phyloP scores from a whole-genome alignment of 441 rosid species.

The Populus hybrid region DNA sequence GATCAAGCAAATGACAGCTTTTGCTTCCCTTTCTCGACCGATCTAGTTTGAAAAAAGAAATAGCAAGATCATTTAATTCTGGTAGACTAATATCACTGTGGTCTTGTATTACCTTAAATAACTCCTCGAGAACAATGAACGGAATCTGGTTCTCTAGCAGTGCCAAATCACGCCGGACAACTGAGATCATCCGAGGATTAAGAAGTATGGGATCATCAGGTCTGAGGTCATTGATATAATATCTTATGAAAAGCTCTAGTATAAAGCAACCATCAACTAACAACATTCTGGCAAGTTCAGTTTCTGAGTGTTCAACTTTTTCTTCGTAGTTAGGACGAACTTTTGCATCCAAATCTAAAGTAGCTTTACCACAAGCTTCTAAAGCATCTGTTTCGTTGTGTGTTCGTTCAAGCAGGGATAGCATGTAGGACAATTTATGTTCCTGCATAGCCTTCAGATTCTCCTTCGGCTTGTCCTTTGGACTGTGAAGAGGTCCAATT shows the following conservation, averaged over 20 bases:
- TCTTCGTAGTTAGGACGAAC: background rate
- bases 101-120: background rate
- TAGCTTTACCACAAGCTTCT: background rate
- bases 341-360: background rate
- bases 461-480: background rate
- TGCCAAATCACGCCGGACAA: background rate
- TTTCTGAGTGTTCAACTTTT: background rate
- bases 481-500: conserved; percentile 4
- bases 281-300: background rate
- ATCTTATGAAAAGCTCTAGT: conserved; percentile 5
- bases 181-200: background rate
- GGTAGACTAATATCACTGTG: background rate
- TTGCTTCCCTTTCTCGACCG: background rate
- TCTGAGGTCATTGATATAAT: background rate
- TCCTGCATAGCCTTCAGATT: background rate
- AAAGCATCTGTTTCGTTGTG: background rate
- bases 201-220: background rate
- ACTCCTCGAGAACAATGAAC: background rate
- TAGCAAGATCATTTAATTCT: background rate
- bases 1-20: background rate
- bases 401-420: conserved; percentile 6
- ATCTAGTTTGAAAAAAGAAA: background rate
- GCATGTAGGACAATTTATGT: background rate
- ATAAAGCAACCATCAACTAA: conserved; percentile 13
- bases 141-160: background rate